Evolutionary conservation across 306 rosid genomes (phyloP).

Genomic region (Benincasa hispida): DNA sequence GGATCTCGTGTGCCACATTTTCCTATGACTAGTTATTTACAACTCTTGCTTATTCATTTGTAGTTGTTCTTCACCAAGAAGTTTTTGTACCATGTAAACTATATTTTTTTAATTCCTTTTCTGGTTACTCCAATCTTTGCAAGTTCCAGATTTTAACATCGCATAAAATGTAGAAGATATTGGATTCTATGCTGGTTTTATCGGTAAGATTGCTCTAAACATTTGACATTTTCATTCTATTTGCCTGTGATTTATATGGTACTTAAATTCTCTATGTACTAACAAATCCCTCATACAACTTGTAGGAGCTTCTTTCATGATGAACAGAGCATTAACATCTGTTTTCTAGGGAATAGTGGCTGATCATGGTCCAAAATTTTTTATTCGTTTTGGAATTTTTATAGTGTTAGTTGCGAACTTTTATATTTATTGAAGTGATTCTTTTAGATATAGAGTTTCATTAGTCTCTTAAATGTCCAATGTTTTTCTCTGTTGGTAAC

Average conservation of each 20-base stretch:
- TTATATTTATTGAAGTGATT: not conserved
- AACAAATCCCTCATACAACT: not conserved
- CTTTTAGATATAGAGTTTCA: not conserved
- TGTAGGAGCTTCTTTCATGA: constrained; percentile 70
- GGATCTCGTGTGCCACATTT: too few relatives aligned
- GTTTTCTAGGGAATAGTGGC: constrained; percentile 63
- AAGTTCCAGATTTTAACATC: constrained; percentile 68
- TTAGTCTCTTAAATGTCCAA: not conserved
- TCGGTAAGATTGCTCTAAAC: constrained; percentile 38
- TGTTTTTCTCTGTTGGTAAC: not conserved
- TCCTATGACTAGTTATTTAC: too few relatives aligned
- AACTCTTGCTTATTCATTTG: too few relatives aligned
- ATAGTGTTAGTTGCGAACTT: constrained; percentile 28
- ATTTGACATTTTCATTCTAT: not conserved
- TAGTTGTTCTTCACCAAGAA: not conserved
- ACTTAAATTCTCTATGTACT: not conserved
- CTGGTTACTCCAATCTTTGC: constrained; percentile 6
- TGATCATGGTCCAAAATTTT: constrained; percentile 85
- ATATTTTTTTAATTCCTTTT: not conserved
- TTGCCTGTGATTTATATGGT: not conserved
- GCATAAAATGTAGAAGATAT: constrained; percentile 70
- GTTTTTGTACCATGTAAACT: not conserved
- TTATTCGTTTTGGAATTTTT: constrained; percentile 35
- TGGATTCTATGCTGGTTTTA: constrained; percentile 69
- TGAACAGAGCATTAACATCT: constrained; percentile 73